Evolutionary conservation across 2,329 filamentous ascomycete species (phyloP), one percentile per base, ranked within the genome.

Genomic region (Colletotrichum orchidophilum): DNA sequence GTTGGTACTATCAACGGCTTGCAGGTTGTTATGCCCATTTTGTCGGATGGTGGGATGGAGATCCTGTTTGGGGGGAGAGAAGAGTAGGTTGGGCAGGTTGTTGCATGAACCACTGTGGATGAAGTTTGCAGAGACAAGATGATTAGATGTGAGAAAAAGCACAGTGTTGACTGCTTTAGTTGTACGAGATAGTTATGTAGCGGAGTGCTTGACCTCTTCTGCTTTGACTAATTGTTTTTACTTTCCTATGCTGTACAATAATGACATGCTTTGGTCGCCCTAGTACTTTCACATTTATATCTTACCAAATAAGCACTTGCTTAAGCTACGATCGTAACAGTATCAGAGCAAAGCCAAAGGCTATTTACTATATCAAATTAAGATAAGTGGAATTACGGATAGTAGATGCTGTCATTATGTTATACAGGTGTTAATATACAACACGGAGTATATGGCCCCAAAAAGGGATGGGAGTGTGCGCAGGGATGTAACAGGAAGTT

Each of bases 41-140:
- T 81, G 12, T 78, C 78, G 2, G 74, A 79, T 29, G 79, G 79
- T 4, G 78, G 78, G 1, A 77, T 80, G 63, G 79, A 81, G 59
- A 73, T 81, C 21, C 52, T 81, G n/a, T 74, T 74, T 81, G 2
- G 78, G 79, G 0, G 77, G 81, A 3, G 78, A 81, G 57, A 73
- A 72, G 21, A 78, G 73, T 57, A 77, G 73, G 29, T 66, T 80
- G 46, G 74, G 77, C 5, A 73, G 71, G 29, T 72, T 81, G 24
- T 46, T 79, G 62, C 66, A 73, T 29, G 80, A 81, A 31, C 80
- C 79, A 1, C 53, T 81, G 27, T 71, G 67, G 70, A 71, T 39
- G 55, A 66, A 54, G 13, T 66, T 59, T 33, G 67, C 62, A 11
- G 54, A 66, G 39, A 55, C 63, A 6, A 60, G 54, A 50, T 66